Evolutionary conservation across 257 asterid genomes (phyloP).

Genomic region (Osmanthus fragrans): DNA sequence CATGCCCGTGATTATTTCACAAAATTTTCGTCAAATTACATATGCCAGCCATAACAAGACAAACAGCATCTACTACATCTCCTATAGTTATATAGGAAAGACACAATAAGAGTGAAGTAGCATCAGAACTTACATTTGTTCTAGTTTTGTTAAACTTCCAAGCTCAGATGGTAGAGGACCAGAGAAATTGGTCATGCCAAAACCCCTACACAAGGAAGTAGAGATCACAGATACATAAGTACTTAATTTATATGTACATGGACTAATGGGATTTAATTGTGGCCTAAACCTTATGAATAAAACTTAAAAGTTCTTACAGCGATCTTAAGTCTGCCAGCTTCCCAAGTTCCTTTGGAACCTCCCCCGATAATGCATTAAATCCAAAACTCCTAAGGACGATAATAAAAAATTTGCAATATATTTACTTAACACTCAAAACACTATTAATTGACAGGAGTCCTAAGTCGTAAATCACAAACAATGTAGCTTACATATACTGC

Average conservation of each 20-base stretch:
- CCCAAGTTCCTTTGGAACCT: conserved; percentile 72
- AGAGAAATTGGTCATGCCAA: conserved; percentile 44
- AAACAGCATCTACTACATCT: not conserved
- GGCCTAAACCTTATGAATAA: not conserved
- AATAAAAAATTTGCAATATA: conserved; percentile 9
- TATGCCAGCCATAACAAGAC: not conserved
- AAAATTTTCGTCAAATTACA: not conserved
- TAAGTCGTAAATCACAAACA: not conserved
- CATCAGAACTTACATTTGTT: conserved; percentile 38
- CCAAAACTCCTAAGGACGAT: conserved; percentile 45
- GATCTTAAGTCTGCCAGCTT: conserved; percentile 51
- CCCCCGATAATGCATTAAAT: conserved; percentile 66
- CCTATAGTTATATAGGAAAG: not conserved
- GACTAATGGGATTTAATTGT: not conserved
- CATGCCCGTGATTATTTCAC: not conserved
- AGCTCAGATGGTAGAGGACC: conserved; percentile 46
- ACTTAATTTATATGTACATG: not conserved
- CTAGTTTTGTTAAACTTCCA: conserved; percentile 39
- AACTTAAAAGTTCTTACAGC: conserved; percentile 42
- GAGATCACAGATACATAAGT: not conserved
- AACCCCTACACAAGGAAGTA: conserved; percentile 24
- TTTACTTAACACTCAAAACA: not conserved
- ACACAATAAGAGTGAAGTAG: not conserved
- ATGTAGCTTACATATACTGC: conserved; percentile 59
- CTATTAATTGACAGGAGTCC: not conserved